Evolutionary conservation across 352 stramenopile species (phyloP).

Genomic region (Phytophthora kernoviae): DNA sequence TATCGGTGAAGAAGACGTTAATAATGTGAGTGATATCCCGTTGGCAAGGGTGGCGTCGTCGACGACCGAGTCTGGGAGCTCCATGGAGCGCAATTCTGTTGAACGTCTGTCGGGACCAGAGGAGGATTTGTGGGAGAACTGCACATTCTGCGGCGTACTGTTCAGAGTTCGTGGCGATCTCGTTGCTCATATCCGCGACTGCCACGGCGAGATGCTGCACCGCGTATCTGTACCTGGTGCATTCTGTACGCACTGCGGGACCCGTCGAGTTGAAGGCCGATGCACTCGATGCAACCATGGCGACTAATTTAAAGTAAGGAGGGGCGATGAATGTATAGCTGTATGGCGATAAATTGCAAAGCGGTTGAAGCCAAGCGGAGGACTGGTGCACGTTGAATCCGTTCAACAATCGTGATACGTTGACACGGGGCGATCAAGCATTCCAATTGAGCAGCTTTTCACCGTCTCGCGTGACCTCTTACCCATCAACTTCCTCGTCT

Average conservation of each 20-base stretch:
- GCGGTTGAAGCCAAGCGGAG: too few relatives aligned
- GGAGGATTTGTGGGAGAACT: slow-evolving; percentile 50
- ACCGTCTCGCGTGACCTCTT: slow-evolving; percentile 10
- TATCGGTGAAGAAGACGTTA: slow-evolving; percentile 51
- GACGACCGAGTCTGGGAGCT: slow-evolving; percentile 4
- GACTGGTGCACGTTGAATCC: not conserved
- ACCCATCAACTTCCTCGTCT: slow-evolving; percentile 17
- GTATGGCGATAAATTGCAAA: slow-evolving; percentile 1
- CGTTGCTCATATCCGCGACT: slow-evolving; percentile 58
- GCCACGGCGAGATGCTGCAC: slow-evolving; percentile 60
- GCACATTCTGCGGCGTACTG: slow-evolving; percentile 53
- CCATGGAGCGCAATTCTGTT: slow-evolving; percentile 1
- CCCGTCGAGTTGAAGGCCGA: slow-evolving; percentile 37
- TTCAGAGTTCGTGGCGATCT: slow-evolving; percentile 44
- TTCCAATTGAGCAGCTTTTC: slow-evolving; percentile 14
- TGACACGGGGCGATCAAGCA: slow-evolving; percentile 11
- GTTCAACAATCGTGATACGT: slow-evolving; percentile 20
- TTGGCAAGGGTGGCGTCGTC: slow-evolving; percentile 41
- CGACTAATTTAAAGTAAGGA: slow-evolving; percentile 38
- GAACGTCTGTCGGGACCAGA: slow-evolving; percentile 23
- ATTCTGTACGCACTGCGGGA: slow-evolving; percentile 60
- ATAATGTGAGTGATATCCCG: slow-evolving; percentile 39
- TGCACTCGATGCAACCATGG: slow-evolving; percentile 45
- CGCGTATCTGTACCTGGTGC: slow-evolving; percentile 49
- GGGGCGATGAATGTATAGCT: slow-evolving; percentile 25